Base-by-base conservation (phyloP, 306 rosid species). In the Amphicarpaea edgeworthii region DNA sequence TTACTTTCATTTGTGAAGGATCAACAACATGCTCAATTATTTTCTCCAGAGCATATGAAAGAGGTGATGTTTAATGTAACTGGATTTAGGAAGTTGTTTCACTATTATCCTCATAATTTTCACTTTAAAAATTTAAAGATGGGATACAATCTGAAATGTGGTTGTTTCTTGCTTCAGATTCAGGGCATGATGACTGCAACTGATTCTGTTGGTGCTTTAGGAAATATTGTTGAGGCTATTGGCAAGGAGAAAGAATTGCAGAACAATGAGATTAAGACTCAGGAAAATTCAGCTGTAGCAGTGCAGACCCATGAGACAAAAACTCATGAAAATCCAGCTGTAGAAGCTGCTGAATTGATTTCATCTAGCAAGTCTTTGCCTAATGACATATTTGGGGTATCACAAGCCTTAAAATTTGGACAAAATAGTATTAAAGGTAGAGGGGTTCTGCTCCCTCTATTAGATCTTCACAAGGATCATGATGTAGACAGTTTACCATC, bases 391-490 rank as follows among this genome's bases (percentile, higher is more conserved):
- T 28, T 24, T 34, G 61, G 70, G 41, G 80, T 30, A 43, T 42
- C 86, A 0, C 87, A 88, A 10, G 61, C 72, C 60, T 73, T 70
- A 41, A 84, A 72, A 79, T 72, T 87, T 77, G 91, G 88, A 51
- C 85, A 77, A 41, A 80, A 86, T 80, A 86, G 73, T 80, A 34
- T 83, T 15, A 92, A 84, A 88, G 77, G 90, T 69, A 90, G 96
- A 76, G 96, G 92, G 40, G 15, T 76, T 60, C 81, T 87, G 74
- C 87, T 92, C 19, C 99, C 99, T 46, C 83, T 96, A 73, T 81
- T 96, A 28, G 99, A 96, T 82, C 96, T 93, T 80, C 99, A 96
- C 84, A 92, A 89, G 89, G 98, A 90, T 77, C 99, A 96, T 64
- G 99, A 96, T 79, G 85, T 28, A 38, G 99, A 96, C 85, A 90